Evolutionary conservation across 371 early-diverging fungal genomes (phyloP), one percentile per base, ranked within the genome.

Genomic region (Mucor irregularis): DNA sequence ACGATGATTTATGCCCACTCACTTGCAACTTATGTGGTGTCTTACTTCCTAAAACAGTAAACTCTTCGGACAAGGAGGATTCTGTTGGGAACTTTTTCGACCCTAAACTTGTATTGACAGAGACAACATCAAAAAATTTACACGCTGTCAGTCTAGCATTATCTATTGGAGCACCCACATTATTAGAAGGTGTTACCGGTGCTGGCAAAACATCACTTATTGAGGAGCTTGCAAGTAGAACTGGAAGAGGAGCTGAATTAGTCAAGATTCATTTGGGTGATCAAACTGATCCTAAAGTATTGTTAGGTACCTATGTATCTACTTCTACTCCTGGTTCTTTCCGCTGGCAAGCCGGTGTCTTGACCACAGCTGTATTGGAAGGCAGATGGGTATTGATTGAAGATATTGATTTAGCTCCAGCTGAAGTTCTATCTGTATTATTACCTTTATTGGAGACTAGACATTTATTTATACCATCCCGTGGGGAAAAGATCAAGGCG

Each of bases 321-420:
- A 92, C 96, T n/a, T 84, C 91, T 11, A 86, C 85, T 19, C 96
- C 97, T 17, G 97, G 97, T 46, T 81, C 86, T 10, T 98, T 99
- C 71, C 82, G 86, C 22, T 99, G 99, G 96, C 95, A 94, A 61
- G 88, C 94, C 10, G 99, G 99, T 52, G 87, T 98, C 11, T 83
- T 99, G 40, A 92, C 99, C 2, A 89, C 87, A 7, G 99, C 99
- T 5, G 98, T 99, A 3, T 59, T 80, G 45, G 88, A 93, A 50
- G 99, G 99, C 31, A 76, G 90, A 29, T 99, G 99, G 99, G 89
- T 99, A 21, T 75, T 99, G 53, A 88, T 99, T 58, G 99, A 99
- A 78, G 99, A 99, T 78, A 90, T 99, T 56, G 98, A 99, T 71
- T 78, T 96, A 25, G 99, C 99, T 3, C 93, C 98, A n/a, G 74